Base-by-base conservation (phyloP, 768 basidiomycete genomes). In the Hygrophorus pudorinus region DNA sequence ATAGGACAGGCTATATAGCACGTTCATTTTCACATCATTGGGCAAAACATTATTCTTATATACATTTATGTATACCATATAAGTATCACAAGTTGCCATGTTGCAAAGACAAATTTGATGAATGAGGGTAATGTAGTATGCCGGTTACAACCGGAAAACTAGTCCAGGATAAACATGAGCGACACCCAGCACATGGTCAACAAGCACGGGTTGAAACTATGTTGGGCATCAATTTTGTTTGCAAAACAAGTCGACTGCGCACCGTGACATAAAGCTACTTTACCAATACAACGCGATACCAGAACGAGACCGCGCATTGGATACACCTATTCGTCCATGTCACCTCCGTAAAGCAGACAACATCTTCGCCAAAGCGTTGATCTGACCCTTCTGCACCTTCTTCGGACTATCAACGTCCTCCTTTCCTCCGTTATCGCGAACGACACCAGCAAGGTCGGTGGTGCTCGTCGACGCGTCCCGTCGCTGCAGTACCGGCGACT, bases 311-410 rank as follows among this genome's bases (percentile, higher is more conserved):
- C 24, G 24, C 24, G 24, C 24, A 24, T 24, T 24, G 24, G 24
- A 7, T 24, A 24, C 24, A 24, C 24, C 24, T 24, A 24, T 24
- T 24, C 24, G 24, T 24, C 24, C 24, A 24, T 24, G 2, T 72
- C 59, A 85, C 56, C 80, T 80, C 56, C 83, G 72, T 63, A 87
- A 62, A 41, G 84, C 83, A 46, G 81, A 87, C 47, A 92, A 67
- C 86, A 93, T 88, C 79, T 92, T 92, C 46, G 89, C 89, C 54
- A 93, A 70, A 33, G 86, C 76, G 55, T 81, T 81, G 65, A 91
- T 91, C 70, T 92, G 90, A 38, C 83, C 85, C 64, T 82, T 90
- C 68, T 88, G 81, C 56, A 86, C 82, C 66, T 85, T 89, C 73
- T 86, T 75, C 39, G 65, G 64, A 39, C 71, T 68, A 28, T 74